Conservation (phyloP, 2,329 filamentous ascomycete genomes). For the Arthroderma uncinatum region DNA sequence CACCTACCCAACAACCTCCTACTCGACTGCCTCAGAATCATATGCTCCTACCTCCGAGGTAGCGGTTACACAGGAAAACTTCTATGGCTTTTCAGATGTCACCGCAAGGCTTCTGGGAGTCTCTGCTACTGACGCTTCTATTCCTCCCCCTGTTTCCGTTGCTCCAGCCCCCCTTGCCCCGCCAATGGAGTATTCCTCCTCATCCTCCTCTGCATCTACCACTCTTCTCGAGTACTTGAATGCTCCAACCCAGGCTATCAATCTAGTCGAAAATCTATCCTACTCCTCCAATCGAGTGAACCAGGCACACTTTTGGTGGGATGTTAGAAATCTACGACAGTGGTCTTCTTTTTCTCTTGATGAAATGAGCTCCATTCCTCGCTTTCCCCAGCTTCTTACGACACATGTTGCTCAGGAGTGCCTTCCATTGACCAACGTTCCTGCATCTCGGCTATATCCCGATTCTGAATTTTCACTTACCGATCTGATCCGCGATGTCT, state of each 20-base stretch:
- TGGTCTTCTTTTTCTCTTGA: slow-evolving; percentile 70
- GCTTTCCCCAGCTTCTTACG: slow-evolving; percentile 60
- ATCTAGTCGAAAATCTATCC: slow-evolving; percentile 67
- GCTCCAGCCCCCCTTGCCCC: not conserved
- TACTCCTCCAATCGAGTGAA: slow-evolving; percentile 54
- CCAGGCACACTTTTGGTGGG: slow-evolving; percentile 89
- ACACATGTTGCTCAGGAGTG: slow-evolving; percentile 47
- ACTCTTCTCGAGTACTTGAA: slow-evolving; percentile 71
- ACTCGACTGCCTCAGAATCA: slow-evolving; percentile 2
- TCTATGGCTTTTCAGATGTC: not conserved
- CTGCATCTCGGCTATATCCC: slow-evolving; percentile 50
- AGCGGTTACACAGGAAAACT: slow-evolving; percentile 14
- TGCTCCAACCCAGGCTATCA: slow-evolving; percentile 66
- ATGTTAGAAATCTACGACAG: slow-evolving; percentile 72
- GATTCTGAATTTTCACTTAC: slow-evolving; percentile 70
- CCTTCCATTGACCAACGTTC: slow-evolving; percentile 24
- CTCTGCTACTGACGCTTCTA: not conserved
- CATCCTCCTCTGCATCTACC: slow-evolving; percentile 36
- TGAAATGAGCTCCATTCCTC: slow-evolving; percentile 61
- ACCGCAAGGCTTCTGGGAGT: slow-evolving; percentile 2
- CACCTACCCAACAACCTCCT: not conserved
- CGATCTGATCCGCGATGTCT: slow-evolving; percentile 63
- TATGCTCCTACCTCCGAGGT: slow-evolving; percentile 35
- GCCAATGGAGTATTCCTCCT: slow-evolving; percentile 2
- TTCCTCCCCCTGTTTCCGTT: slow-evolving; percentile 16